phyloP scores from a whole-genome alignment of 2,329 filamentous ascomycete genomes.

The Fusarium clavum region DNA sequence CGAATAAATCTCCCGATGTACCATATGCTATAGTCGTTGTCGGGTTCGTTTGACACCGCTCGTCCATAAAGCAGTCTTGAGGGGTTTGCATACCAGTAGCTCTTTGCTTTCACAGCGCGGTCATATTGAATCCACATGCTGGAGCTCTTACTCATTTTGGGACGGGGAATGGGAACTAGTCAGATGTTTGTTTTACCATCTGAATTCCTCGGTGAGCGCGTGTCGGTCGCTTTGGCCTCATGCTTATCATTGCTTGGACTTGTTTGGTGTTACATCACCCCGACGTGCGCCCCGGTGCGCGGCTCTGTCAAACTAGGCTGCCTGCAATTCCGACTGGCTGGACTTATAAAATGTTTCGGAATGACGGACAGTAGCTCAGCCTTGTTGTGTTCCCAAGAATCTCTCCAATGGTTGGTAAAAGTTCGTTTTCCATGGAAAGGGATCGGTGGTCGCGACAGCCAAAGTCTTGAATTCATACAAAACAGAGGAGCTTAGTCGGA shows the following conservation, averaged over 20 bases:
- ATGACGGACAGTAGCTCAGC: slow-evolving; percentile 29
- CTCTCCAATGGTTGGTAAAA: background rate
- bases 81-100: slow-evolving; percentile 29
- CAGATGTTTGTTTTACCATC: slow-evolving; percentile 42
- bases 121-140: background rate
- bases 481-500: background rate
- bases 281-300: slow-evolving; percentile 16
- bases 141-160: slow-evolving; percentile 11
- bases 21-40: slow-evolving; percentile 4
- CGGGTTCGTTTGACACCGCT: slow-evolving; percentile 5
- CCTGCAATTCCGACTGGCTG: slow-evolving; percentile 26
- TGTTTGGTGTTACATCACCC: slow-evolving; percentile 22
- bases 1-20: background rate
- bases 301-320: slow-evolving; percentile 26
- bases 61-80: slow-evolving; percentile 10
- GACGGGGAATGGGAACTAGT: slow-evolving; percentile 23
- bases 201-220: slow-evolving; percentile 29
- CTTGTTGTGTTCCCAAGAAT: slow-evolving; percentile 12
- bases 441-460: background rate
- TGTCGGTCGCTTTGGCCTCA: background rate
- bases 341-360: slow-evolving; percentile 7
- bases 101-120: slow-evolving; percentile 14
- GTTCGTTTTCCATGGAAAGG: background rate
- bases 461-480: background rate
- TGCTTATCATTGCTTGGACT: slow-evolving; percentile 17